These are phyloP conservation scores for Sporothrix variecibatus DNA, from an alignment of 2,329 filamentous ascomycete species.

Conservation along the genomic window DNA sequence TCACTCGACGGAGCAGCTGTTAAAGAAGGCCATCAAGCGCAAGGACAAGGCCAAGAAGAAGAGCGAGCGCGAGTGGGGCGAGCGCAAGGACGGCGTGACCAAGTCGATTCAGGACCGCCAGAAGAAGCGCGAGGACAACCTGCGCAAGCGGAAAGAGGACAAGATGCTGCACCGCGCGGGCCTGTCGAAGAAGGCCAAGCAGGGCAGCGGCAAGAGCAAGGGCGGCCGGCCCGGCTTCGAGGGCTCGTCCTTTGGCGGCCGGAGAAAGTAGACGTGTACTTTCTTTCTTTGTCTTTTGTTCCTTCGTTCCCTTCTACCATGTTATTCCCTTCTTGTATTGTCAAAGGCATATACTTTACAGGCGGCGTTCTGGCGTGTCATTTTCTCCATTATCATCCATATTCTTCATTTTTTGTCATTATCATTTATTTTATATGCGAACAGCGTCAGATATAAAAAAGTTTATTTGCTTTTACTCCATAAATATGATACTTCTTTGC, in stretches of 20 bases:
- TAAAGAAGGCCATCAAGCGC: constrained; percentile 94
- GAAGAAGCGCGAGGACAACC: constrained; percentile 78
- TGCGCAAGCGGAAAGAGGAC: constrained; percentile 72
- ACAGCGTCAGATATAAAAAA: constrained; percentile 10
- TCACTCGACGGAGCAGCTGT: constrained; percentile 58
- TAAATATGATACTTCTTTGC: not conserved
- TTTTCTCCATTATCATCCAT: constrained; percentile 1
- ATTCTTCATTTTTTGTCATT: not conserved
- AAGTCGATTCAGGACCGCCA: constrained; percentile 78
- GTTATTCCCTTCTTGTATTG: not conserved
- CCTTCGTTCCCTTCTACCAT: not conserved
- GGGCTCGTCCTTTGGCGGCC: constrained; percentile 61
- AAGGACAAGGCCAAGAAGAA: constrained; percentile 89
- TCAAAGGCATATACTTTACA: not conserved
- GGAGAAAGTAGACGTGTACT: constrained; percentile 44
- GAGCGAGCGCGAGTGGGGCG: constrained; percentile 85
- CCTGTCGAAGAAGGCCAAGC: constrained; percentile 49
- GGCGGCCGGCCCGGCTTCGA: constrained; percentile 66
- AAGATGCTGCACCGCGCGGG: constrained; percentile 62
- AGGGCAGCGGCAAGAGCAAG: constrained; percentile 43
- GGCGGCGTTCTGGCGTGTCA: constrained; percentile 17
- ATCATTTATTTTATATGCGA: not conserved
- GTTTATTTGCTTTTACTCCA: not conserved
- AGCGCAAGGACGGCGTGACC: constrained; percentile 70
- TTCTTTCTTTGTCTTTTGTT: not conserved